Evolutionary conservation across 176 grass and related monocot species (phyloP).

Genomic region (Saccharum spontaneum): DNA sequence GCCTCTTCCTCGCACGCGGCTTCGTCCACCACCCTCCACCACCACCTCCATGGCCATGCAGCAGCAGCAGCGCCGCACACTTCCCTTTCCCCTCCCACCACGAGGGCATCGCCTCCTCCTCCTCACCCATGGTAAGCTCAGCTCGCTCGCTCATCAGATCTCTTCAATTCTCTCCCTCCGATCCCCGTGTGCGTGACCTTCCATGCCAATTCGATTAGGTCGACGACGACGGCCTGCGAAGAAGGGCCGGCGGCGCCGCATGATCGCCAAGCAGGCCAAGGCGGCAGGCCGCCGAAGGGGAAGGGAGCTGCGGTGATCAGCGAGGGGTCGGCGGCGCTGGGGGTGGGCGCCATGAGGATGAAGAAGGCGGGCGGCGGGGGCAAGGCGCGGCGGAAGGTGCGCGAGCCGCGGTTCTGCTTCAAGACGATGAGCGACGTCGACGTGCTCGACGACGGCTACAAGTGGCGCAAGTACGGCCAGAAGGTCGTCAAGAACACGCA

Average conservation of each 20-base stretch:
- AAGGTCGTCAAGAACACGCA: conserved; percentile 99
- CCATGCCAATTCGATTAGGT: neutral
- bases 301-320: neutral
- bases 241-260: neutral
- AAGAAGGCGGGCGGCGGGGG: conserved; percentile 44
- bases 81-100: conserved; percentile 16
- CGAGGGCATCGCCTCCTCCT: conserved; percentile 30
- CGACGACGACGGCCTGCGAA: neutral
- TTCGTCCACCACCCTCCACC: conserved; percentile 23
- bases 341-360: conserved; percentile 55
- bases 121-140: conserved; percentile 42
- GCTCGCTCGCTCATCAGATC: neutral
- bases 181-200: neutral
- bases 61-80: neutral
- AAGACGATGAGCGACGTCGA: conserved; percentile 99
- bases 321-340: conserved; percentile 19
- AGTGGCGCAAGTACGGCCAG: conserved; percentile 99
- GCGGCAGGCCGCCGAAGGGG: conserved; percentile 8
- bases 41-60: neutral
- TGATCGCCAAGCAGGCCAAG: conserved; percentile 27
- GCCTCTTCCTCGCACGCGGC: conserved; percentile 21
- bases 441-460: conserved; percentile 97
- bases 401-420: conserved; percentile 98
- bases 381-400: conserved; percentile 75
- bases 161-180: neutral